These are phyloP conservation scores for Diaporthe sp. DNA, from an alignment of 2,329 filamentous ascomycete genomes.

Conservation along the genomic window DNA sequence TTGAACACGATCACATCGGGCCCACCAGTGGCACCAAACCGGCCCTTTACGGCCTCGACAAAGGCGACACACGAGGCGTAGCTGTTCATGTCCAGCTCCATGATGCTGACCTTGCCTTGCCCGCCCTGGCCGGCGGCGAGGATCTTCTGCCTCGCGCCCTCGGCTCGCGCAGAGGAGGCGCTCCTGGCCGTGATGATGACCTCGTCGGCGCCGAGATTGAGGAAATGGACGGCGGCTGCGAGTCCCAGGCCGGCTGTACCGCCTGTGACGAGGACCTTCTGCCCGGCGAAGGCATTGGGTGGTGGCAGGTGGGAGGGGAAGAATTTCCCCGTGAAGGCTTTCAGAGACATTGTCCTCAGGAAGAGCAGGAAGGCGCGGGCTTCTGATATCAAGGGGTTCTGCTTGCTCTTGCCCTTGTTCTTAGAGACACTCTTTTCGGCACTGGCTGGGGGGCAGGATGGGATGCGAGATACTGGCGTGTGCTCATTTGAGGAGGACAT, in stretches of 20 bases:
- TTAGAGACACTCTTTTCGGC: neutral
- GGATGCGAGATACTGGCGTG: neutral
- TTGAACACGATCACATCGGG: conserved; percentile 43
- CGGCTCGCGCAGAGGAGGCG: conserved; percentile 43
- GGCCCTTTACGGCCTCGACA: conserved; percentile 38
- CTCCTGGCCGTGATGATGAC: conserved; percentile 54
- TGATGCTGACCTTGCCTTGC: conserved; percentile 37
- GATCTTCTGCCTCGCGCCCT: conserved; percentile 49
- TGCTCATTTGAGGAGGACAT: neutral
- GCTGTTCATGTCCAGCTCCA: conserved; percentile 41
- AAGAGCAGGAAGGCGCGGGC: neutral
- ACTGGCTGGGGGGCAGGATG: neutral
- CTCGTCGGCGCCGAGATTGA: conserved; percentile 50
- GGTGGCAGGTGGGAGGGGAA: conserved; percentile 40
- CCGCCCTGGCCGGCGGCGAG: conserved; percentile 37
- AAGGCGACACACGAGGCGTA: conserved; percentile 41
- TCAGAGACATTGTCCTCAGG: neutral
- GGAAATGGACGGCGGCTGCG: conserved; percentile 51
- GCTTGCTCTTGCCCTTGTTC: neutral
- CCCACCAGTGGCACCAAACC: conserved; percentile 37
- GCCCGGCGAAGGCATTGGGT: conserved; percentile 38
- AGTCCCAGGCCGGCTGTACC: conserved; percentile 53
- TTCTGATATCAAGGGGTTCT: neutral
- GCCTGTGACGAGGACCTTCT: conserved; percentile 53
- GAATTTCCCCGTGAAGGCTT: conserved; percentile 37